These are phyloP conservation scores for Naganishia sp. DNA, from an alignment of 1,284 basidiomycete species.

Conservation along the genomic window DNA sequence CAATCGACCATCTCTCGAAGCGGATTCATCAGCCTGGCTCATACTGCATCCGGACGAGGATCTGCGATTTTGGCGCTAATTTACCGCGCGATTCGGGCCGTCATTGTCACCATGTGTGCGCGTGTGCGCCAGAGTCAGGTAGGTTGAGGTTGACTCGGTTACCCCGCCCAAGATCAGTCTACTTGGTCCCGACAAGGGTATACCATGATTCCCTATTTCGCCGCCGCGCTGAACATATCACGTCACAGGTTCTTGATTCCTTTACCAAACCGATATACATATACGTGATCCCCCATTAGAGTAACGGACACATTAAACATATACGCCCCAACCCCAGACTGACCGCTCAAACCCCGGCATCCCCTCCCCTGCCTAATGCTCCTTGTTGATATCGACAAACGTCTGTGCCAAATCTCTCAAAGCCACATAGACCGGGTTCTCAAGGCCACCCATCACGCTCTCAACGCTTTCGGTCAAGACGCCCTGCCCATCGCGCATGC, in stretches of 20 bases:
- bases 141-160: too few species aligned
- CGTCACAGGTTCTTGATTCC: neutral
- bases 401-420: conserved; percentile 28
- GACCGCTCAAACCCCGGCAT: neutral
- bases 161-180: too few species aligned
- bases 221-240: neutral
- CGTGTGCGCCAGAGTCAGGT: too few species aligned
- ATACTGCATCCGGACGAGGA: too few species aligned
- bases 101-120: too few species aligned
- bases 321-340: neutral
- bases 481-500: conserved; percentile 49
- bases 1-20: too few species aligned
- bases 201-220: too few species aligned
- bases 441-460: conserved; percentile 29
- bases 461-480: conserved; percentile 40
- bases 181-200: too few species aligned
- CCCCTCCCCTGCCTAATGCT: neutral
- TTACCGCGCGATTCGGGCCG: too few species aligned
- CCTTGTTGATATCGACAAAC: conserved; percentile 30
- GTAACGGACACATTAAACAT: too few species aligned
- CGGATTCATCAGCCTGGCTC: too few species aligned
- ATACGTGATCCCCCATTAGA: neutral
- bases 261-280: neutral
- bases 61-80: too few species aligned
- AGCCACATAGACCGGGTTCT: conserved; percentile 26